Percentiles rank a stretch among this genome's conserved stretches.
Conservation (phyloP, 768 basidiomycete genomes). For the Vararia minispora region DNA sequence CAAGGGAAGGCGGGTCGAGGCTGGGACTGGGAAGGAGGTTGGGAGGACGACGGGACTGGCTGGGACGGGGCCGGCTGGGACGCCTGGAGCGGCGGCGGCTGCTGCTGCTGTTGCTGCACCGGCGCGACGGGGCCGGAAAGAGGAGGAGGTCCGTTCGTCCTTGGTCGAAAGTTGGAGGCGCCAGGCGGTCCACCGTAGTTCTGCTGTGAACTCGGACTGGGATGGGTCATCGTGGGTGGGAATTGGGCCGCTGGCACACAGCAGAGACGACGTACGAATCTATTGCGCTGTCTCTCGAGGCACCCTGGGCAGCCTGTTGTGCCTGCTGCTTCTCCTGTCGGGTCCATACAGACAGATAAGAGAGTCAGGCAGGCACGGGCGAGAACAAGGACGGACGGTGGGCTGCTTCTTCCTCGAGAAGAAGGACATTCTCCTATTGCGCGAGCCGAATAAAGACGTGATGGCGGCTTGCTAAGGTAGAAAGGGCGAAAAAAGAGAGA, state of each 20-base stretch:
- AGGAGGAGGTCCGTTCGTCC: background rate
- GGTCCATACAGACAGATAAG: conserved; percentile 16
- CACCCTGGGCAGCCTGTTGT: conserved; percentile 11
- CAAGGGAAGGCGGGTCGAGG: conserved; percentile 67
- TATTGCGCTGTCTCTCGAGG: conserved; percentile 9
- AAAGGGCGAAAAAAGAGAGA: background rate
- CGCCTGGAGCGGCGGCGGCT: conserved; percentile 10
- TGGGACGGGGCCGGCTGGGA: conserved; percentile 5
- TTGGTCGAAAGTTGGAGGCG: conserved; percentile 19
- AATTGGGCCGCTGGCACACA: conserved; percentile 3
- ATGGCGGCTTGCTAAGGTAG: conserved; percentile 34
- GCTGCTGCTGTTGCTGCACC: conserved; percentile 23
- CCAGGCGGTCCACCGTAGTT: conserved; percentile 13
- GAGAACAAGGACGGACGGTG: conserved; percentile 19
- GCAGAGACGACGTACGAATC: background rate
- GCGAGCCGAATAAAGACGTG: conserved; percentile 52
- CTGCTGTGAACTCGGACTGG: conserved; percentile 8
- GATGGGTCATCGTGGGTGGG: too few species aligned
- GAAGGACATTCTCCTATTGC: conserved; percentile 82
- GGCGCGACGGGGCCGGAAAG: too few species aligned
- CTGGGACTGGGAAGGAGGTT: conserved; percentile 16
- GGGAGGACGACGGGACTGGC: conserved; percentile 7
- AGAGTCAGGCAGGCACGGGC: background rate
- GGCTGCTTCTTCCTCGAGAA: conserved; percentile 81
- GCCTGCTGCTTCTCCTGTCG: conserved; percentile 17